phyloP scores from a whole-genome alignment of 441 rosid genomes.

The Corymbia citriodora region DNA sequence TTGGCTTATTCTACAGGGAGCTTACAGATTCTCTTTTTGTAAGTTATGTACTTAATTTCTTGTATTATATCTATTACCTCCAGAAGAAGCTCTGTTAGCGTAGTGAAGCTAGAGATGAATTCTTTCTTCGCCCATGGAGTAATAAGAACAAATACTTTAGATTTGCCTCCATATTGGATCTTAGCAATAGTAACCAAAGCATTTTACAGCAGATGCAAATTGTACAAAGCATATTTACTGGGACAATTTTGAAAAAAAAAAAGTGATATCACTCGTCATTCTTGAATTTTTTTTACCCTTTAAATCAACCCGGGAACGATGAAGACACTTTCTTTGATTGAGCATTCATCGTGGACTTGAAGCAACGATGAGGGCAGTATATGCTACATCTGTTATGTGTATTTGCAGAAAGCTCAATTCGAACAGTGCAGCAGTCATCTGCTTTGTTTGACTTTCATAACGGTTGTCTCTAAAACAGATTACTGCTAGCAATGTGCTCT shows the following conservation, averaged over 20 bases:
- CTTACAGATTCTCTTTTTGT: not conserved
- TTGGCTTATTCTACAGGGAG: not conserved
- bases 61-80: not conserved
- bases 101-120: not conserved
- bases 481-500: not conserved
- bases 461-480: not conserved
- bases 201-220: not conserved
- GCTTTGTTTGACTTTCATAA: not conserved
- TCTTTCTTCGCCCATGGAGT: not conserved
- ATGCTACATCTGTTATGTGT: not conserved
- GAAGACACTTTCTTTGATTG: not conserved
- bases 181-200: not conserved
- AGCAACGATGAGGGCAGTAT: not conserved
- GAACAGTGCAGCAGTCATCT: not conserved
- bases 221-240: not conserved
- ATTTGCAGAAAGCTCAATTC: not conserved
- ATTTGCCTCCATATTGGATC: not conserved
- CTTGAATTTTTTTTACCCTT: not conserved
- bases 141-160: not conserved
- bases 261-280: not conserved
- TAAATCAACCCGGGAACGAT: not conserved
- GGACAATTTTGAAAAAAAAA: not conserved
- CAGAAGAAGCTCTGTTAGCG: not conserved
- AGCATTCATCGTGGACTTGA: not conserved
- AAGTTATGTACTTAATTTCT: not conserved